Conservation (phyloP, 2,329 filamentous ascomycete genomes). For the Botrytis deweyae region DNA sequence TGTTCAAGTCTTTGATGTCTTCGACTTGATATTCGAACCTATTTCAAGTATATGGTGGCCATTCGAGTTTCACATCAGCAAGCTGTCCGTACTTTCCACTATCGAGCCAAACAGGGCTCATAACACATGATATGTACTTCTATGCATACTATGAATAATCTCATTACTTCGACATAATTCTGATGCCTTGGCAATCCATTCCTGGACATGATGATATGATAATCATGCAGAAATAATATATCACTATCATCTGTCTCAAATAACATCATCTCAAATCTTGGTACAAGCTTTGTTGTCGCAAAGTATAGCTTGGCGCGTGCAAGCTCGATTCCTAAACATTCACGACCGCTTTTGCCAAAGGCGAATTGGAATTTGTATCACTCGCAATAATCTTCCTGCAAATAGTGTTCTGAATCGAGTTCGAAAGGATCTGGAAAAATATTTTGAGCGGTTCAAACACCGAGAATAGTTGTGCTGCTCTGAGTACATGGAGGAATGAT, state of each 20-base stretch:
- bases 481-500: conserved; percentile 28
- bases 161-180: background rate
- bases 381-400: conserved; percentile 35
- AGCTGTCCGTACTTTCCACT: background rate
- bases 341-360: conserved; percentile 44
- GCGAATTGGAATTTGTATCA: conserved; percentile 40
- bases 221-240: conserved; percentile 18
- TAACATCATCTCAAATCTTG: conserved; percentile 21
- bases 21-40: background rate
- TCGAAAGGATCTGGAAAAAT: conserved; percentile 35
- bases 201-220: conserved; percentile 9
- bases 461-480: conserved; percentile 26
- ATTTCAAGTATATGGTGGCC: background rate
- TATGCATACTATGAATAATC: background rate
- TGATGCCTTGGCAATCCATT: background rate
- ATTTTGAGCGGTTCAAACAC: conserved; percentile 35
- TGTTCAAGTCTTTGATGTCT: background rate
- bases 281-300: conserved; percentile 12
- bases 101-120: background rate
- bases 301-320: conserved; percentile 27
- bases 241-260: conserved; percentile 23
- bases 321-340: conserved; percentile 42
- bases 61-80: background rate
- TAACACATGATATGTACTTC: background rate
- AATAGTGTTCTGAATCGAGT: conserved; percentile 43